Conservation (phyloP, 2,329 filamentous ascomycete species). For the Nothomitra cinnamomea region DNA sequence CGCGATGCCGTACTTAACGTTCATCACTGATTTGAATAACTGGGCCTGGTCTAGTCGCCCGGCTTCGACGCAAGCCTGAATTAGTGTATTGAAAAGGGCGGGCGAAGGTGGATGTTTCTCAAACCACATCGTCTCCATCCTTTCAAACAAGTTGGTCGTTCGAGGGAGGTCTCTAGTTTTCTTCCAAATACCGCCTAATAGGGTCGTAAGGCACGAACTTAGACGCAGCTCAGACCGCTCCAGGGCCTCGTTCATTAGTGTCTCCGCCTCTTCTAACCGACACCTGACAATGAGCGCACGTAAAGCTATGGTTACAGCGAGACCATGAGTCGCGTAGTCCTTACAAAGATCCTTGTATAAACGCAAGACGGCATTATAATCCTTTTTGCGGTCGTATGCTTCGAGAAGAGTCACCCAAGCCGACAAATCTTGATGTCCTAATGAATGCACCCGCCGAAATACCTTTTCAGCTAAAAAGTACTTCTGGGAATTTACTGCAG, state of each 20-base stretch:
- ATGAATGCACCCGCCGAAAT: not conserved
- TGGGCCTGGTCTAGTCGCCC: not conserved
- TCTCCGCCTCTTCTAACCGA: conserved; percentile 1
- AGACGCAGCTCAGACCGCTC: not conserved
- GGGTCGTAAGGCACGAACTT: not conserved
- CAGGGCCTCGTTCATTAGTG: not conserved
- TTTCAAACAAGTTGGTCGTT: not conserved
- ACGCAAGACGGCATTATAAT: not conserved
- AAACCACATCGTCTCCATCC: not conserved
- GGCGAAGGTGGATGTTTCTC: not conserved
- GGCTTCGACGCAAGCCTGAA: conserved; percentile 1
- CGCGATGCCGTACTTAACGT: not conserved
- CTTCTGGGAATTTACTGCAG: not conserved
- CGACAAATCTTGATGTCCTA: not conserved
- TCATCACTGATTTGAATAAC: not conserved
- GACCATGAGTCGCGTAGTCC: not conserved
- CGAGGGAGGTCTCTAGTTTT: conserved; percentile 1
- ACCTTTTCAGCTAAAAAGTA: not conserved
- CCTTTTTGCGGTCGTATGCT: not conserved
- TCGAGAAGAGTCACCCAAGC: not conserved
- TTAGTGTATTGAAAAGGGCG: conserved; percentile 3
- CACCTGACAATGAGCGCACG: not conserved
- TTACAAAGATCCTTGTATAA: not conserved
- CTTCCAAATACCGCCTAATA: conserved; percentile 2
- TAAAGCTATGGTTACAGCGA: not conserved